Evolutionary conservation across 495 filamentous ascomycete genomes (phyloP), one percentile per base, ranked within the genome.

Genomic region (Neurospora tetraspora): DNA sequence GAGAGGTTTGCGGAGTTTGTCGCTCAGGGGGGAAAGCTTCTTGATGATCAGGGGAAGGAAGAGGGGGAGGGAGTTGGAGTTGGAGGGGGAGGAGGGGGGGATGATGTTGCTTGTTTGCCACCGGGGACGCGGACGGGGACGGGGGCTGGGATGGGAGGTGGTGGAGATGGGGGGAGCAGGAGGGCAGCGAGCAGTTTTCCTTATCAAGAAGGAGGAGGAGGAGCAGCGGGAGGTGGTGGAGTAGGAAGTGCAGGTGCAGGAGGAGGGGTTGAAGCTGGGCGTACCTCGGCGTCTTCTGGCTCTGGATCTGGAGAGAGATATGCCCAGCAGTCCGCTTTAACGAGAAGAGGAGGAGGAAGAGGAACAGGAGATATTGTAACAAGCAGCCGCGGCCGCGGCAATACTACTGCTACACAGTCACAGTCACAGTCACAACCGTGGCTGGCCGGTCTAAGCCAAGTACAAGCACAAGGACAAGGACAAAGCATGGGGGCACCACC

Each of bases 1-100:
- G 78, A 80, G 69, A 39, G 74, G 16, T 80, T 76, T 74, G 78
- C 80, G 4, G 77, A 81, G 61, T 61, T 80, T 59, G 76, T 79
- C 7, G 75, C 78, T 39, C 42, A 59, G 34, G 75, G 75, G 4
- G 73, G 42, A 4, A 34, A 34, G 27, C 12, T 61, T 16, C 27
- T 34, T 34, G 27, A 34, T 8, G 42, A 20, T 34, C 53, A 65
- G 53, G 53, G 14, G 14, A 34, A 53, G 45, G 45, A 4, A 1
- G 20, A 23, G n/a, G n/a, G n/a, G 18, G 43, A 47, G 39, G 16
- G 39, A 14, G 0, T 0, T 4, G 39, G 39, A 43, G 43, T 2
- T 5, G 16, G n/a, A 23, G 3, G 12, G 23, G 31, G 31, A 34
- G 12, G 23, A 14, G 47, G 2, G 1, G 12, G n/a, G 10, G 53